phyloP scores from a whole-genome alignment of 768 basidiomycete species.

The Tylopilus sp. region DNA sequence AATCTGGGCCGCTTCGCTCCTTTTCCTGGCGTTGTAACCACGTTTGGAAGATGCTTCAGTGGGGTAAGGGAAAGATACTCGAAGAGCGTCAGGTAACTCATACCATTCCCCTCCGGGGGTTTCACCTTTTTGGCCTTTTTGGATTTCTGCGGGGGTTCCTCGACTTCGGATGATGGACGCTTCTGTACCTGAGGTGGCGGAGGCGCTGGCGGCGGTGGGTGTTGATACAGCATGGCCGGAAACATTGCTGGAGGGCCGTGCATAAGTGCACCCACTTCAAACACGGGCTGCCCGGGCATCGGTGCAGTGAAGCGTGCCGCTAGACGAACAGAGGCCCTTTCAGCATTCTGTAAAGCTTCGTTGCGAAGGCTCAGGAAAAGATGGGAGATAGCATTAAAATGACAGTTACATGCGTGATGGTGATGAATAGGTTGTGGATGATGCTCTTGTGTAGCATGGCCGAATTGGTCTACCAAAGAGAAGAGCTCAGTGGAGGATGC shows the following conservation, averaged over 20 bases:
- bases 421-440: constrained; percentile 28
- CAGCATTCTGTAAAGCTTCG: constrained; percentile 49
- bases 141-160: constrained; percentile 41
- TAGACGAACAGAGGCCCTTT: constrained; percentile 58
- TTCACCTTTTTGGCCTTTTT: constrained; percentile 46
- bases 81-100: constrained; percentile 9
- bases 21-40: constrained; percentile 70
- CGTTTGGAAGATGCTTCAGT: constrained; percentile 49
- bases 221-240: constrained; percentile 29
- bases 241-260: constrained; percentile 26
- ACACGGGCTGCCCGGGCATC: constrained; percentile 29
- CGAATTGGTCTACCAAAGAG: constrained; percentile 29
- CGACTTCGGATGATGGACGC: constrained; percentile 37
- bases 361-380: constrained; percentile 20
- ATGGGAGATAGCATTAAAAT: constrained; percentile 18
- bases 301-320: constrained; percentile 46
- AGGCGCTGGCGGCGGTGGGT: constrained; percentile 26
- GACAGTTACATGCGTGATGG: constrained; percentile 33
- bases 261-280: constrained; percentile 34
- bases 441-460: constrained; percentile 33
- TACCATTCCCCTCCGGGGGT: constrained; percentile 33
- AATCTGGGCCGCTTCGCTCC: constrained; percentile 64
- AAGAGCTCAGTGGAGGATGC: constrained; percentile 15
- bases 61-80: constrained; percentile 10
- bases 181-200: constrained; percentile 33